Evolutionary conservation across 2,329 filamentous ascomycete genomes (phyloP).

Genomic region (Trichoderma citrinoviride): DNA sequence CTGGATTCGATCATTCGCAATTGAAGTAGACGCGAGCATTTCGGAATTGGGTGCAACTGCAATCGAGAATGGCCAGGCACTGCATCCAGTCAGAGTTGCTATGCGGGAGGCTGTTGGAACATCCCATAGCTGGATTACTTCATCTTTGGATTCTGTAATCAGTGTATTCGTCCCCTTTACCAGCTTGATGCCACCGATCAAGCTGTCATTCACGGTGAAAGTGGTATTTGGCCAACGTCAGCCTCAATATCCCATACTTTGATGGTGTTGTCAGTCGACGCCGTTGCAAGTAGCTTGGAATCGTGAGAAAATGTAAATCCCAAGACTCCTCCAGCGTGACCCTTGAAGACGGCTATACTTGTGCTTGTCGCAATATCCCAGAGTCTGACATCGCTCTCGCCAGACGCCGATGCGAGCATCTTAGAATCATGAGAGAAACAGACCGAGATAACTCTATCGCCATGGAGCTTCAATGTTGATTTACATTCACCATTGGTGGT

Average conservation of each 20-base stretch:
- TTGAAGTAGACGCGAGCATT: not conserved
- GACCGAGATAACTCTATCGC: not conserved
- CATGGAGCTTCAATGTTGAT: not conserved
- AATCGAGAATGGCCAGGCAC: not conserved
- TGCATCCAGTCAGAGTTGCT: not conserved
- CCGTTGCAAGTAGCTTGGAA: not conserved
- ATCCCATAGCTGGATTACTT: not conserved
- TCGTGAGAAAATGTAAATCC: not conserved
- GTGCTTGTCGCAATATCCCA: not conserved
- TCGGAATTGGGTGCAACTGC: not conserved
- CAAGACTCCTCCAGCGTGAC: not conserved
- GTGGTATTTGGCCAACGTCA: not conserved
- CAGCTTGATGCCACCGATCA: too few species aligned
- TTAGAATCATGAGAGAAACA: not conserved
- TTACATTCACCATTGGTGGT: not conserved
- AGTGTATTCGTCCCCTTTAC: too few species aligned
- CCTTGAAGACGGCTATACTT: not conserved
- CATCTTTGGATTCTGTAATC: not conserved
- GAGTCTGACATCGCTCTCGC: not conserved
- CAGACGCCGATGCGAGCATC: not conserved
- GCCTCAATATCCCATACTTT: not conserved
- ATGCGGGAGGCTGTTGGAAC: not conserved
- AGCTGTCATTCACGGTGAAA: too few species aligned
- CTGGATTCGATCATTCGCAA: not conserved
- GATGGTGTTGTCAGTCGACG: not conserved